Conservation (phyloP, 768 basidiomycete species). For the Leucosporidium creatinivorum region DNA sequence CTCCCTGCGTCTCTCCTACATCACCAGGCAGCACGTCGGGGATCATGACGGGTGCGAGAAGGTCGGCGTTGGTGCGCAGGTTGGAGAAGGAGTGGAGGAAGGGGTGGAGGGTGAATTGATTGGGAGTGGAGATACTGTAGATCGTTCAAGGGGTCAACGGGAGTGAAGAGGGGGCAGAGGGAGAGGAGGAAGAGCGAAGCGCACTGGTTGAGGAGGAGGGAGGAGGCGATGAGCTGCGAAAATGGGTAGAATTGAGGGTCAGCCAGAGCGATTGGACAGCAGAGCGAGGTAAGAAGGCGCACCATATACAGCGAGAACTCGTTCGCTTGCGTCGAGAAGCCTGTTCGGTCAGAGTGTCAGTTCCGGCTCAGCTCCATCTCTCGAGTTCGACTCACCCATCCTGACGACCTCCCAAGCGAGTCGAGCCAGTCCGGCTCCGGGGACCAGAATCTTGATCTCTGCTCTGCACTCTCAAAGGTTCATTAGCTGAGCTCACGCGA, state of each 20-base stretch:
- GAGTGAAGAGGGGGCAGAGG: neutral
- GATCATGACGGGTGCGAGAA: slow-evolving; percentile 62
- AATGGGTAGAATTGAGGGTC: neutral
- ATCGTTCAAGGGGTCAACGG: no score
- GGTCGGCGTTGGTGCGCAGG: slow-evolving; percentile 51
- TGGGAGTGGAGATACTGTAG: slow-evolving; percentile 55
- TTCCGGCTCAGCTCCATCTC: neutral
- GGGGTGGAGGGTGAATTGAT: slow-evolving; percentile 71
- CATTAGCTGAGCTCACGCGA: neutral
- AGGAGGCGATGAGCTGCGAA: slow-evolving; percentile 62
- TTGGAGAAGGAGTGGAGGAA: slow-evolving; percentile 93
- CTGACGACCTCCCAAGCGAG: slow-evolving; percentile 81
- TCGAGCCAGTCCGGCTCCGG: slow-evolving; percentile 81
- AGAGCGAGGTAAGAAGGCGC: neutral
- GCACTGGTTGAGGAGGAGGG: slow-evolving; percentile 66
- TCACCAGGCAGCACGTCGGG: slow-evolving; percentile 77
- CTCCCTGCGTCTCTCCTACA: slow-evolving; percentile 52
- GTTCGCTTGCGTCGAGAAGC: slow-evolving; percentile 68
- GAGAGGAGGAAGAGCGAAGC: neutral
- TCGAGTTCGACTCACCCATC: slow-evolving; percentile 51
- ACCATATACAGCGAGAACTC: slow-evolving; percentile 91
- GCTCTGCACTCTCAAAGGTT: slow-evolving; percentile 41
- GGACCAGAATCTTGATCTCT: slow-evolving; percentile 68
- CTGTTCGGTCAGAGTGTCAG: slow-evolving; percentile 43
- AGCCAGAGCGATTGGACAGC: neutral